phyloP scores from a whole-genome alignment of 2,329 filamentous ascomycete species.

The Microsporum audouinii region DNA sequence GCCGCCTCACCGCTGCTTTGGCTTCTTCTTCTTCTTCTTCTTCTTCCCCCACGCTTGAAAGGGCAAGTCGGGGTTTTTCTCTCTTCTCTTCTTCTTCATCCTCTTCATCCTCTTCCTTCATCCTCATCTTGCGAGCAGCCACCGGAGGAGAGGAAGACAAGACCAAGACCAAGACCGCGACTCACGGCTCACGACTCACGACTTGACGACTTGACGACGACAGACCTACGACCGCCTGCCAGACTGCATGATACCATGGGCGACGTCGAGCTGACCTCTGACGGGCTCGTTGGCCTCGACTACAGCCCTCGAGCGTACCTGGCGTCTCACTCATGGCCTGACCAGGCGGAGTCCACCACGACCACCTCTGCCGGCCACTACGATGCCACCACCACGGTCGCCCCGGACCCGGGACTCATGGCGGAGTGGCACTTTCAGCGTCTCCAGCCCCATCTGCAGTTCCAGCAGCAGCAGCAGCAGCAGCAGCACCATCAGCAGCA shows the following conservation, averaged over 20 bases:
- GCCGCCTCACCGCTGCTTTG: neutral
- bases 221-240: neutral
- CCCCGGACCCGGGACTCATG: conserved; percentile 35
- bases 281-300: conserved; percentile 38
- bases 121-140: neutral
- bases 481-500: conserved; percentile 31
- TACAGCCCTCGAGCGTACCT: conserved; percentile 38
- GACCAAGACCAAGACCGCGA: neutral
- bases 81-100: neutral
- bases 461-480: conserved; percentile 34
- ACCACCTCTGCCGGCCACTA: conserved; percentile 28
- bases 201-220: neutral
- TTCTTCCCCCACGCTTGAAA: neutral
- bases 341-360: neutral
- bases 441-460: conserved; percentile 29
- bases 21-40: neutral
- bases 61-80: neutral
- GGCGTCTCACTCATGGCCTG: conserved; percentile 9
- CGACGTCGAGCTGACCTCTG: conserved; percentile 34
- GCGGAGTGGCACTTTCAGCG: conserved; percentile 38
- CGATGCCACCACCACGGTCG: conserved; percentile 34
- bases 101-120: neutral
- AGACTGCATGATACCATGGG: conserved; percentile 26
- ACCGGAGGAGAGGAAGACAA: neutral
- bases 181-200: neutral